Evolutionary conservation across 208 protist genomes (phyloP).

Genomic region (Naegleria fowleri): DNA sequence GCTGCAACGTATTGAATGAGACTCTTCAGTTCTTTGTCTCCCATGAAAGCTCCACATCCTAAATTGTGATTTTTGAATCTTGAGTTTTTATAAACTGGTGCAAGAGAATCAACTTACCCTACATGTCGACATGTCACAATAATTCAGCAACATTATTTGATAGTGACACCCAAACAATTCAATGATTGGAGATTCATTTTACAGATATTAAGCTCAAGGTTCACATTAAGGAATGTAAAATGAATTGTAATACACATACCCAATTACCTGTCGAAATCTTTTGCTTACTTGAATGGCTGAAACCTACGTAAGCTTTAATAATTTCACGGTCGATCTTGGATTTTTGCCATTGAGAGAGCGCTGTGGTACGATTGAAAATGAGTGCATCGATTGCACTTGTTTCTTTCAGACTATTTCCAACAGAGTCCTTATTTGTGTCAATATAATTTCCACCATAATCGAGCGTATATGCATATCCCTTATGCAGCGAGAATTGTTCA

Average conservation of each 20-base stretch:
- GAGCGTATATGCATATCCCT: neutral
- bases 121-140: constrained; percentile 38
- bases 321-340: constrained; percentile 58
- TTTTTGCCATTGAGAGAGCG: constrained; percentile 50
- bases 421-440: neutral
- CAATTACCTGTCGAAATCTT: constrained; percentile 73
- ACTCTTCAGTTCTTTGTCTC: constrained; percentile 56
- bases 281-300: constrained; percentile 33
- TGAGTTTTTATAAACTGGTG: too few species aligned
- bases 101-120: too few species aligned
- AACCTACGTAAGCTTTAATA: constrained; percentile 66
- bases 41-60: neutral
- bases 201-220: too few species aligned
- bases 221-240: too few species aligned
- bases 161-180: too few species aligned
- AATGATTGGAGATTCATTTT: too few species aligned
- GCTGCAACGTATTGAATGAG: constrained; percentile 74
- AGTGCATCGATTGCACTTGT: neutral
- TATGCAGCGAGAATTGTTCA: neutral
- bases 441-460: neutral
- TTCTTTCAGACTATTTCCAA: neutral
- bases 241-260: constrained; percentile 63
- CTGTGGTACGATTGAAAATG: neutral
- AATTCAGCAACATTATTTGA: too few species aligned
- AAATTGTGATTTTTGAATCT: too few species aligned